Evolutionary conservation across 2,329 filamentous ascomycete genomes (phyloP), one percentile per base, ranked within the genome.

Genomic region (Talaromyces sp.): DNA sequence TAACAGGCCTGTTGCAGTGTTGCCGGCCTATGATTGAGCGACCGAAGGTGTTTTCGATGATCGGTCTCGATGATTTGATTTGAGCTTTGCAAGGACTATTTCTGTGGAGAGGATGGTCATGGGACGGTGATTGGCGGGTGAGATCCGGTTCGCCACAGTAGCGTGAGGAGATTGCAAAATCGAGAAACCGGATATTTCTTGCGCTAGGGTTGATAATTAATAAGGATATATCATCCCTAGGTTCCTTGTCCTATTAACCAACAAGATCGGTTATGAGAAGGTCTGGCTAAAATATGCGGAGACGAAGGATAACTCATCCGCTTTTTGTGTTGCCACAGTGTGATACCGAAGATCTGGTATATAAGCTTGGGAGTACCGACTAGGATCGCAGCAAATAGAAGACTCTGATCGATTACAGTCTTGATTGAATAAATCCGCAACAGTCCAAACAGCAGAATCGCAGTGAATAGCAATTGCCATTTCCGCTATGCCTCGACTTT

Each of bases 251-350:
- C n/a, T 39, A 39, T 37, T n/a, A 22, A 35, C 19, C 52, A 16
- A 56, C 24, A 37, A 22, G 9, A 14, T 22, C 39, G n/a, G 33
- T 8, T 37, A 9, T 14, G n/a, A 35, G 31, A n/a, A 37, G 22
- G 31, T 56, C 31, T 31, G 31, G n/a, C 50, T 35, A 22, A 39
- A 7, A 35, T 37, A 54, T 7, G 31, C 50, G 27, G n/a, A 56
- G 10, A 22, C 33, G 16, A 37, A 39, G 52, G 33, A 56, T 24
- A 56, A 39, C 10, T 54, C 4, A 54, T 6, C 31, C 50, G 50
- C 50, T 54, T 54, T 13, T 41, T 27, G 13, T 58, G 19, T 58
- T n/a, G 56, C 56, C 56, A 58, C 56, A 27, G n/a, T 43, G 35
- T 43, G 56, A 13, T 41, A 19, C 56, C 13, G 31, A 35, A 27